These are phyloP conservation scores for Laguncularia racemosa DNA, from an alignment of 345 rosid genomes.

Conservation along the genomic window DNA sequence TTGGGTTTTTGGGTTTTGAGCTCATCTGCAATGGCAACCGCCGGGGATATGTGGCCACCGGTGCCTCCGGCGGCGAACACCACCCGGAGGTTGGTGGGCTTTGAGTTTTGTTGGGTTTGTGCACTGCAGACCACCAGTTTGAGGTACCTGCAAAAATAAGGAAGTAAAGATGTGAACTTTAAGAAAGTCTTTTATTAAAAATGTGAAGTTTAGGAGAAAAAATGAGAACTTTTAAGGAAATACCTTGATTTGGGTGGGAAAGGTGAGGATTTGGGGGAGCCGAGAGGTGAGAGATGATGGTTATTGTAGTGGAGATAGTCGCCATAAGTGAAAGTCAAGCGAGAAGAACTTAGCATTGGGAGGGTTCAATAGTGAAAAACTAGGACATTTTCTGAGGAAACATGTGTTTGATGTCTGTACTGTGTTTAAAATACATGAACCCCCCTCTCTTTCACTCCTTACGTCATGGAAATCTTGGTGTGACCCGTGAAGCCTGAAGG, in stretches of 20 bases:
- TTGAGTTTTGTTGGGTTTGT: constrained; percentile 3
- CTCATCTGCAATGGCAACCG: constrained; percentile 78
- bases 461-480: no score
- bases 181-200: constrained; percentile 1
- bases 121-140: constrained; percentile 6
- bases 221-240: constrained; percentile 1
- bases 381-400: no score
- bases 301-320: neutral
- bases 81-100: constrained; percentile 28
- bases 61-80: constrained; percentile 75
- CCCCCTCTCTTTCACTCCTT: no score
- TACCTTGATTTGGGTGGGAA: neutral
- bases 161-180: constrained; percentile 11
- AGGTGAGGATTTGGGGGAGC: constrained; percentile 1
- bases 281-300: neutral
- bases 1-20: constrained; percentile 40
- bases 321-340: constrained; percentile 4
- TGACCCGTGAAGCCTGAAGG: no score
- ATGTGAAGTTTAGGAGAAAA: neutral
- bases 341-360: neutral
- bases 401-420: no score
- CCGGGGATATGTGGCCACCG: constrained; percentile 72
- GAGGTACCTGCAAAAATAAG: constrained; percentile 30
- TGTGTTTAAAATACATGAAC: no score
- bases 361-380: no score